Conservation (phyloP, 768 basidiomycete genomes). For the Phanerochaete sordida region DNA sequence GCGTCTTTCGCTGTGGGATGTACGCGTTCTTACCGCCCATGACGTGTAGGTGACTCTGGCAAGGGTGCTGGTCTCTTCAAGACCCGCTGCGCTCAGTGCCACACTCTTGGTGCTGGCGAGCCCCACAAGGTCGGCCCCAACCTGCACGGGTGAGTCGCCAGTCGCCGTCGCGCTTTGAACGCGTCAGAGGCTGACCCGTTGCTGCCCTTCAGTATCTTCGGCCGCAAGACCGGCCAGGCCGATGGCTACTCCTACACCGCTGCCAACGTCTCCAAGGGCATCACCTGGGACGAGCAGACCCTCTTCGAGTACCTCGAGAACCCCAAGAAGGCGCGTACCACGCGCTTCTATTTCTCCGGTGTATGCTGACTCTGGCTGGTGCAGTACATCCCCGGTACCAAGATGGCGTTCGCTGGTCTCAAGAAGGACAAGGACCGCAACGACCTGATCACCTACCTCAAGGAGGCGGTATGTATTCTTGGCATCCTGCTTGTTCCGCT, state of each 20-base stretch:
- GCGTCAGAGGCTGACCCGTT: slow-evolving; percentile 1
- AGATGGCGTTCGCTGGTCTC: slow-evolving; percentile 98
- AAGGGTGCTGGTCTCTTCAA: slow-evolving; percentile 97
- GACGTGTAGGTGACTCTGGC: slow-evolving; percentile 62
- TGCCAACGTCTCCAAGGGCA: slow-evolving; percentile 93
- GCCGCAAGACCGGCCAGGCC: slow-evolving; percentile 82
- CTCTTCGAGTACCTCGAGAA: slow-evolving; percentile 95
- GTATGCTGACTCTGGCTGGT: not conserved
- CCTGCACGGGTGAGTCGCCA: slow-evolving; percentile 73
- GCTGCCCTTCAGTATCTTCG: slow-evolving; percentile 57
- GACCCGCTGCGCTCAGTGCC: slow-evolving; percentile 93
- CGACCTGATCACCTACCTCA: slow-evolving; percentile 86
- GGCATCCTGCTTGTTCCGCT: not conserved
- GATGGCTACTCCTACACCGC: slow-evolving; percentile 89
- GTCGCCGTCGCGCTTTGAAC: not conserved
- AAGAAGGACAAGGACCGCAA: slow-evolving; percentile 99
- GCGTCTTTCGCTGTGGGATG: not conserved
- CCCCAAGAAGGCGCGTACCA: slow-evolving; percentile 82
- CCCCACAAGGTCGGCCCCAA: slow-evolving; percentile 93
- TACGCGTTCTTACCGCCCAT: not conserved
- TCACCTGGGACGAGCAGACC: slow-evolving; percentile 83
- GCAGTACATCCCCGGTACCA: slow-evolving; percentile 93
- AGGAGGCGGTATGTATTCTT: slow-evolving; percentile 58
- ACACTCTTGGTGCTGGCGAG: slow-evolving; percentile 76
- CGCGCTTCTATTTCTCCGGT: slow-evolving; percentile 7